Conservation (phyloP, 371 early-diverging fungal genomes). For the Rhizopus sp. region DNA sequence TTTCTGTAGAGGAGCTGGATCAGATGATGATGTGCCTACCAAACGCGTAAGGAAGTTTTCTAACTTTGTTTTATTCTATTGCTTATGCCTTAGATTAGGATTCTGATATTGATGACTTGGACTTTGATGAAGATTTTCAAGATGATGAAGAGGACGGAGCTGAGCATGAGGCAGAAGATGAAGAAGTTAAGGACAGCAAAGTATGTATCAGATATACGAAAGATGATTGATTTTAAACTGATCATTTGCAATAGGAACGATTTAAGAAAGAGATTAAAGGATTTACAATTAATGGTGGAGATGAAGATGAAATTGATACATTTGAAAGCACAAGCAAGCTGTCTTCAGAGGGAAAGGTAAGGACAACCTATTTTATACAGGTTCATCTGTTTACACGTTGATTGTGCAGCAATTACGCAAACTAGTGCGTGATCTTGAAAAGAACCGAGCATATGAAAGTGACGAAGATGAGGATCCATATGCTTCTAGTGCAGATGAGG, state of each 20-base stretch:
- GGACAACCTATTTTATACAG: neutral
- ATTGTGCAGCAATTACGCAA: conserved; percentile 66
- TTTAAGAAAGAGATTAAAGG: conserved; percentile 45
- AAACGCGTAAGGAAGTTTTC: conserved; percentile 7
- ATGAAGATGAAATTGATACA: conserved; percentile 23
- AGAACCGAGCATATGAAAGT: conserved; percentile 73
- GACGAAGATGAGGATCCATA: conserved; percentile 80
- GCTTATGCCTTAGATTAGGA: neutral
- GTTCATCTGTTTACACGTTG: conserved; percentile 11
- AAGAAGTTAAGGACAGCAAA: conserved; percentile 61
- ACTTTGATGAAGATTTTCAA: conserved; percentile 55
- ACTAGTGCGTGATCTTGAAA: conserved; percentile 70
- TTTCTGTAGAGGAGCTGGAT: conserved; percentile 19
- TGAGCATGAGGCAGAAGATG: conserved; percentile 67
- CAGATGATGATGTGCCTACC: conserved; percentile 30
- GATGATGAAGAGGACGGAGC: conserved; percentile 82
- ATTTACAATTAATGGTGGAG: conserved; percentile 30
- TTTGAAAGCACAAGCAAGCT: conserved; percentile 34
- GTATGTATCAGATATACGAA: conserved; percentile 32
- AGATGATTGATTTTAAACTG: conserved; percentile 19
- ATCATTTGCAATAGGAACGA: conserved; percentile 26
- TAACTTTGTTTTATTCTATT: neutral
- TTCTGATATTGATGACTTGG: conserved; percentile 57
- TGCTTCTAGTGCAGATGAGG: conserved; percentile 61
- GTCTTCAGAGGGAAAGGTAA: conserved; percentile 53